These are phyloP conservation scores for Quercus wislizeni DNA, from an alignment of 306 rosid genomes.

Conservation along the genomic window DNA sequence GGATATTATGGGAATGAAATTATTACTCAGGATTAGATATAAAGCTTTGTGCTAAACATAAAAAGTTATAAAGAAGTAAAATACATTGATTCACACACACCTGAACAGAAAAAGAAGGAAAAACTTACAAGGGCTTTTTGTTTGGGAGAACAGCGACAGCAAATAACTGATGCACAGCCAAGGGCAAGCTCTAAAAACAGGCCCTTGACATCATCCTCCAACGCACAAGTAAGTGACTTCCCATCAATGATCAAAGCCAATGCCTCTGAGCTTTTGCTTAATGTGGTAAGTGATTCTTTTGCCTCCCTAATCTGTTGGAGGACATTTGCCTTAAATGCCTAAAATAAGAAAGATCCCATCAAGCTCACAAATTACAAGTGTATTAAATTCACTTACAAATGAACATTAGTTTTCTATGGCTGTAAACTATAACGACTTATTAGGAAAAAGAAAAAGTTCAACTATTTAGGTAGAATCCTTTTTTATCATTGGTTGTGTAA, in stretches of 20 bases:
- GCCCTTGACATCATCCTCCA: constrained; percentile 78
- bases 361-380: constrained; percentile 12
- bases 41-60: no score
- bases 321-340: constrained; percentile 81
- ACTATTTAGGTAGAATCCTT: no score
- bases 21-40: not conserved
- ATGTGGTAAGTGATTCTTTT: constrained; percentile 35
- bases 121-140: constrained; percentile 91
- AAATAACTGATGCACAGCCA: constrained; percentile 95
- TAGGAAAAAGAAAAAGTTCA: no score
- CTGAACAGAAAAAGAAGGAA: not conserved
- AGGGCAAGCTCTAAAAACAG: constrained; percentile 80
- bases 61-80: not conserved
- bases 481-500: no score
- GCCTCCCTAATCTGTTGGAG: constrained; percentile 63
- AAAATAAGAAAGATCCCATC: constrained; percentile 26
- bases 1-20: no score
- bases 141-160: constrained; percentile 98
- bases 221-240: constrained; percentile 82
- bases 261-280: constrained; percentile 48
- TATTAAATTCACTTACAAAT: no score
- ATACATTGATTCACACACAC: not conserved
- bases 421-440: no score
- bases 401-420: no score
- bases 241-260: constrained; percentile 97